A percentile compares a stretch with the other conserved stretches of the same genome.
Conservation (phyloP, 768 basidiomycete species). For the Hypsizygus marmoreus region DNA sequence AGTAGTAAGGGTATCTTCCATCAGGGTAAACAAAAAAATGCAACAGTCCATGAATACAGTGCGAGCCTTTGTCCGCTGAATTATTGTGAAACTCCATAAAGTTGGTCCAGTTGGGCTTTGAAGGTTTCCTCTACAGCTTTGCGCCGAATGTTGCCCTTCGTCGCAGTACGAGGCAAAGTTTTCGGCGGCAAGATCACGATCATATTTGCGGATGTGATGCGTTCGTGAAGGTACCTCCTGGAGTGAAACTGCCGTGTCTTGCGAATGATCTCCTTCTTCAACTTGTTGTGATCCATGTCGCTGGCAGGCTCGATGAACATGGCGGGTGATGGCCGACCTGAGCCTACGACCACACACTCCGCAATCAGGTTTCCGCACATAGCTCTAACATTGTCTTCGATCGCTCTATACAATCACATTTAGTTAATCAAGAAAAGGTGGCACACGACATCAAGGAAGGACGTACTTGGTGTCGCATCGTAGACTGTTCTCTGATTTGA, state of each 20-base stretch:
- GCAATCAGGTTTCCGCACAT: slow-evolving; percentile 65
- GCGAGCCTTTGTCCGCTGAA: not conserved
- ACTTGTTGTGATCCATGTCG: slow-evolving; percentile 53
- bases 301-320: slow-evolving; percentile 69
- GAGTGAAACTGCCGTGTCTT: slow-evolving; percentile 72
- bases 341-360: slow-evolving; percentile 79
- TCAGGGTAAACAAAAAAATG: too few relatives aligned
- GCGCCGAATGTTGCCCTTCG: slow-evolving; percentile 80
- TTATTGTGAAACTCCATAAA: slow-evolving; percentile 37
- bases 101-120: slow-evolving; percentile 53
- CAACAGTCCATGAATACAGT: too few relatives aligned
- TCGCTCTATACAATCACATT: slow-evolving; percentile 47
- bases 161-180: slow-evolving; percentile 71
- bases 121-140: slow-evolving; percentile 71
- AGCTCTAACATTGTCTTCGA: slow-evolving; percentile 72
- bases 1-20: too few relatives aligned
- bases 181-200: slow-evolving; percentile 62
- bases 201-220: slow-evolving; percentile 62
- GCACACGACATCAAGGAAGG: not conserved
- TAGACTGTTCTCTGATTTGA: slow-evolving; percentile 77
- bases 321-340: slow-evolving; percentile 70
- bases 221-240: slow-evolving; percentile 76
- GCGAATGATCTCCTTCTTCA: slow-evolving; percentile 70
- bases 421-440: slow-evolving; percentile 6
- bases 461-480: slow-evolving; percentile 74